Conservation (phyloP, 306 rosid species). For the Dalbergia cochinchinensis region DNA sequence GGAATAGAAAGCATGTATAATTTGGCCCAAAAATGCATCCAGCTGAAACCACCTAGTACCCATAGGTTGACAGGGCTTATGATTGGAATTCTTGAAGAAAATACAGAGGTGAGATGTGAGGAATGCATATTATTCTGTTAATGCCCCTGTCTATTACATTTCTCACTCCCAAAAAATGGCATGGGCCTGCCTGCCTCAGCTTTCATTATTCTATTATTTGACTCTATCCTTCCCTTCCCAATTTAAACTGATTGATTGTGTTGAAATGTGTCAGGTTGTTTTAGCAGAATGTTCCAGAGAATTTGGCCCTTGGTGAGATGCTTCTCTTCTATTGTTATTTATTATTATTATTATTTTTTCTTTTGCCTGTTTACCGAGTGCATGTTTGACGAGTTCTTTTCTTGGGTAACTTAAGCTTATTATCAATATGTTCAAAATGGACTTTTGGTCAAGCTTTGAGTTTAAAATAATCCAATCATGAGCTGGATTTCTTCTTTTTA, state of each 20-base stretch:
- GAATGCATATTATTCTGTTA: slow-evolving; percentile 24
- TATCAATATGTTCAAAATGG: slow-evolving; percentile 17
- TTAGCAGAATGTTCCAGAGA: slow-evolving; percentile 89
- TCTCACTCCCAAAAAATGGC: neutral
- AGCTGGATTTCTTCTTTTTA: slow-evolving; percentile 16
- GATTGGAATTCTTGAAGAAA: slow-evolving; percentile 87
- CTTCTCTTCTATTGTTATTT: slow-evolving; percentile 28
- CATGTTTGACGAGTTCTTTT: slow-evolving; percentile 22
- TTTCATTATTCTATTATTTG: slow-evolving; percentile 18
- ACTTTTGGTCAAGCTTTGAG: slow-evolving; percentile 10
- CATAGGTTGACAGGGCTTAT: slow-evolving; percentile 75
- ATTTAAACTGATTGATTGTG: slow-evolving; percentile 42
- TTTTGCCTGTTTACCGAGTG: slow-evolving; percentile 8
- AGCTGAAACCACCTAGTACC: slow-evolving; percentile 66
- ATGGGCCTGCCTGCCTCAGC: slow-evolving; percentile 9
- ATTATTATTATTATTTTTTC: neutral
- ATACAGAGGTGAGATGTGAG: slow-evolving; percentile 71
- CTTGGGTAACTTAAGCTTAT: neutral
- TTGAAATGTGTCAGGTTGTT: slow-evolving; percentile 78
- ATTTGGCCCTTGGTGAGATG: slow-evolving; percentile 96
- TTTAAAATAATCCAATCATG: neutral
- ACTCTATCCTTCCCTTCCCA: slow-evolving; percentile 14
- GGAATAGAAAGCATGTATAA: slow-evolving; percentile 88
- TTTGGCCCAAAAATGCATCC: slow-evolving; percentile 87
- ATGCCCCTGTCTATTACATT: neutral